Evolutionary conservation across 129 eudicot genomes (phyloP), one percentile per base, ranked within the genome.

Genomic region (Logfia minima): DNA sequence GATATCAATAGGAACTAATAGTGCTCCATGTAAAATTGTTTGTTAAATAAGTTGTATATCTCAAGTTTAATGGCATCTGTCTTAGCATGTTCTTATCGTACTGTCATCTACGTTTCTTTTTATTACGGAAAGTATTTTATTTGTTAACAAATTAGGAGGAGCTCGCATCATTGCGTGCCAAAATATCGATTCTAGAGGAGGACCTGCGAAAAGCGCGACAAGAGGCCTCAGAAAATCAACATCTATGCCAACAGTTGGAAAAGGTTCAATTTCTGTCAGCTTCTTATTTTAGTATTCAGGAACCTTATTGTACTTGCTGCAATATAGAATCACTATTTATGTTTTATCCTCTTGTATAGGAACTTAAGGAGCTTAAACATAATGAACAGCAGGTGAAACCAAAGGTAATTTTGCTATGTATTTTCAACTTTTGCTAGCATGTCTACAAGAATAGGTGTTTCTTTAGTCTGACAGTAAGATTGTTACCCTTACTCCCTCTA

Each of bases 311-410:
- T 64, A 51, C 18, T 31, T 32, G 34, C 21, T 74, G 66, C 75
- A 70, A 22, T 71, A 56, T 19, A 43, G 69, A 67, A 74, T 61
- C 60, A 19, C 39, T 70, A 61, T 71, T 35, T 66, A 48, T 58
- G 31, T 68, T 58, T 39, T 60, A 67, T 55, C 52, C 41, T 55
- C 68, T 55, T 86, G 68, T n/a, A 68, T 87, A 94, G 98, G 98
- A 94, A 76, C 87, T 94, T 70, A 94, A 91, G 90, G 97, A 94
- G 82, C 75, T 86, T 3, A 94, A 91, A 89, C 90, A 80, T 73
- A 62, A 28, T 60, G 98, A 94, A 58, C 96, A 84, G 72, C 96
- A 82, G 70, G 81, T 89, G 87, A 91, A 91, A 82, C 96, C 97
- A 61, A 94, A 91, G 90, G 98, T 94, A 58, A 70, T 60, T 71